Conservation (phyloP, 2,329 filamentous ascomycete genomes). For the Verticillium longisporum region DNA sequence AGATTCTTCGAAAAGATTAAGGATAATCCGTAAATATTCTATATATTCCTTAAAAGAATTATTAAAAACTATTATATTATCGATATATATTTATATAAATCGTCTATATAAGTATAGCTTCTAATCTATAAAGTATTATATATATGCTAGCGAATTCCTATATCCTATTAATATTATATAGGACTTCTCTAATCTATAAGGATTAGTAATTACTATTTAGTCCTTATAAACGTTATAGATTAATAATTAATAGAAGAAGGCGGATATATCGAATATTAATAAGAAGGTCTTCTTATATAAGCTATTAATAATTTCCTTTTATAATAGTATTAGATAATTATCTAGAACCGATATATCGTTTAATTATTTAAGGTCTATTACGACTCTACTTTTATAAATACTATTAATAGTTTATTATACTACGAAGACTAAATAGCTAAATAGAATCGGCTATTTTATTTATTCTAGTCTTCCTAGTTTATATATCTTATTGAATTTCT, state of each 20-base stretch:
- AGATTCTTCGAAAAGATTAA: background rate
- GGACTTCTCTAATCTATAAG: background rate
- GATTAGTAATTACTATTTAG: background rate
- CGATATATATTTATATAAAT: background rate
- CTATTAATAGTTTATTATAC: no score
- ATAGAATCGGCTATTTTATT: no score
- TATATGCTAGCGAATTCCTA: background rate
- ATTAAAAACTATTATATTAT: background rate
- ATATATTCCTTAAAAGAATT: background rate
- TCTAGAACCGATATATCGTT: background rate
- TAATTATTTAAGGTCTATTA: background rate
- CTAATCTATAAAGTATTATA: background rate
- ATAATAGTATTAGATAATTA: background rate
- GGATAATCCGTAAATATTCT: background rate
- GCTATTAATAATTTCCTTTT: background rate
- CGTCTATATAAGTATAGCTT: background rate
- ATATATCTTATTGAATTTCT: no score
- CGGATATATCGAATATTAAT: background rate
- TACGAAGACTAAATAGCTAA: no score
- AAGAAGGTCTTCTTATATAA: background rate
- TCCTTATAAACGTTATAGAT: background rate
- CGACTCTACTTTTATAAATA: background rate
- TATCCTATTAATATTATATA: background rate
- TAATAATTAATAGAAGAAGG: background rate
- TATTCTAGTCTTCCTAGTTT: no score